Conservation (phyloP, 768 basidiomycete species). For the Exsudoporus frostii region DNA sequence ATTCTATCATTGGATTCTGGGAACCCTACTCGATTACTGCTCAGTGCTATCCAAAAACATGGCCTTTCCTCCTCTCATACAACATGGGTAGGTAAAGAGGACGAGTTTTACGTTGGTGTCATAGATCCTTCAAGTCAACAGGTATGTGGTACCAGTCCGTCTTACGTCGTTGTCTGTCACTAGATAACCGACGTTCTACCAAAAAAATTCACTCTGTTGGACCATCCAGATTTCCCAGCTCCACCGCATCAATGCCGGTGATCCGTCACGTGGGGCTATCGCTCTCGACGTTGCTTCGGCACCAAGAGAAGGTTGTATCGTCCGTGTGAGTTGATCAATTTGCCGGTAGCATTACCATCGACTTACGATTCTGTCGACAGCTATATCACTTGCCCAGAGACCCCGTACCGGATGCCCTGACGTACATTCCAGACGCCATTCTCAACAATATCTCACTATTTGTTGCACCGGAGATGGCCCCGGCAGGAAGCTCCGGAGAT, state of each 20-base stretch:
- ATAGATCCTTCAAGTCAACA: constrained; percentile 16
- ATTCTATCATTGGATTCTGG: constrained; percentile 51
- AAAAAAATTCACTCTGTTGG: neutral
- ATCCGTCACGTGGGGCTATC: constrained; percentile 65
- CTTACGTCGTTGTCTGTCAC: neutral
- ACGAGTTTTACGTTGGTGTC: constrained; percentile 57
- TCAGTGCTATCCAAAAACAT: constrained; percentile 46
- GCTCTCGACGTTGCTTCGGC: constrained; percentile 54
- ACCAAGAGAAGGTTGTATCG: constrained; percentile 45
- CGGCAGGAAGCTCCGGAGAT: neutral
- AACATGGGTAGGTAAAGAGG: constrained; percentile 43
- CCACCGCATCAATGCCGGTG: constrained; percentile 64
- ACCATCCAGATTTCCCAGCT: constrained; percentile 41
- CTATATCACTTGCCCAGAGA: constrained; percentile 40
- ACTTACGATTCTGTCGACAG: constrained; percentile 25
- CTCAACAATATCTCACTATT: constrained; percentile 22
- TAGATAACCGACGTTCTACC: neutral
- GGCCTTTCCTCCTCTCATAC: constrained; percentile 26
- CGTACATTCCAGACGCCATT: constrained; percentile 2
- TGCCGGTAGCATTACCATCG: neutral
- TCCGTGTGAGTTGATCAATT: constrained; percentile 42
- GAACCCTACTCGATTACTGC: constrained; percentile 62
- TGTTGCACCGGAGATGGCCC: constrained; percentile 20
- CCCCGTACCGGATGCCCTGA: neutral
- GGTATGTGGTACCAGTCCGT: neutral